Percentiles rank a stretch among this genome's conserved stretches.
phyloP scores from a whole-genome alignment of 352 stramenopile species.

The Pythium diclinum region DNA sequence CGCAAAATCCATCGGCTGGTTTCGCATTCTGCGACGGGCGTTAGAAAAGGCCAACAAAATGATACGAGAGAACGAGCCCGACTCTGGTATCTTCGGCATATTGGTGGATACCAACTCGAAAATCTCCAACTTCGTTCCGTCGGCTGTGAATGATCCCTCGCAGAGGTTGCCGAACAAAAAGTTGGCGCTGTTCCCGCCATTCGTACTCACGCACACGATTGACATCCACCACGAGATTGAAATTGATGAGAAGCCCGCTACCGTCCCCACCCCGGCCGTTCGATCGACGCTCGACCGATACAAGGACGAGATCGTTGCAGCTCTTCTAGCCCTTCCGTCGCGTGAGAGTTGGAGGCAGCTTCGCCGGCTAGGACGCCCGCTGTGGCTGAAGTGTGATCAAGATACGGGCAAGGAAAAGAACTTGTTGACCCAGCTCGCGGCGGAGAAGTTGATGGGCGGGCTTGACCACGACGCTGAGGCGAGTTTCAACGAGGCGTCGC shows the following conservation, averaged over 20 bases:
- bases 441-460: constrained; percentile 15
- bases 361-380: constrained; percentile 2
- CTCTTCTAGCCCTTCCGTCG: background rate
- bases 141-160: background rate
- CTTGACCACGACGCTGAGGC: too few relatives aligned
- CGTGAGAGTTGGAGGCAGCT: background rate
- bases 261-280: background rate
- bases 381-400: constrained; percentile 4
- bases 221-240: constrained; percentile 10
- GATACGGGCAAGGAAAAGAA: background rate
- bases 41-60: background rate
- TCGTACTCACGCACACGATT: constrained; percentile 44
- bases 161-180: constrained; percentile 65
- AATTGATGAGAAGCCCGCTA: background rate
- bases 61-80: background rate
- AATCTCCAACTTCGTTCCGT: constrained; percentile 3
- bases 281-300: constrained; percentile 7
- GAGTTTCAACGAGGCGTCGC: constrained; percentile 6
- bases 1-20: background rate
- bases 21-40: background rate
- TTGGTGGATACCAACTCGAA: constrained; percentile 20
- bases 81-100: constrained; percentile 37
- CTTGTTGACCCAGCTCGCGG: constrained; percentile 2
- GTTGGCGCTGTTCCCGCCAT: constrained; percentile 50
- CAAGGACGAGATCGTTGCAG: background rate